A percentile compares a stretch with the other conserved stretches of the same genome.
These are phyloP conservation scores for Discostella stelligera DNA, from an alignment of 352 stramenopile genomes.

Conservation along the genomic window DNA sequence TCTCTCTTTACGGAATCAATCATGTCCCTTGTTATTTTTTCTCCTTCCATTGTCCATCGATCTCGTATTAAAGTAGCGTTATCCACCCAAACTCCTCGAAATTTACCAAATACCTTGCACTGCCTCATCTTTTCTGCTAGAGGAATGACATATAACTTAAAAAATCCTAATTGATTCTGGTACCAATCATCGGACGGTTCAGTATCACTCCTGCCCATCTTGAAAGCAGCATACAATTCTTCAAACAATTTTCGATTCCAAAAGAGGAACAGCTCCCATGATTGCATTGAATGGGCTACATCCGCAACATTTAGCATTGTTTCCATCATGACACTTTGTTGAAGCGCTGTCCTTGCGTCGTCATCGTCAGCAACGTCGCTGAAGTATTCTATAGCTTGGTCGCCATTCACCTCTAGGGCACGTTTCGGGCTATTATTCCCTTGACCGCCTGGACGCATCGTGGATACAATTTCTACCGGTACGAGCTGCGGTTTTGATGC, in stretches of 20 bases:
- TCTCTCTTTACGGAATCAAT: conserved; percentile 18
- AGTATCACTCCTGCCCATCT: conserved; percentile 42
- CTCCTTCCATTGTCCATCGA: conserved; percentile 67
- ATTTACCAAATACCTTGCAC: conserved; percentile 66
- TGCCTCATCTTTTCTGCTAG: conserved; percentile 67
- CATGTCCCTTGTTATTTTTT: conserved; percentile 41
- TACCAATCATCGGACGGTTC: conserved; percentile 71
- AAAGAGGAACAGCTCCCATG: conserved; percentile 71
- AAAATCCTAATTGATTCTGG: conserved; percentile 78
- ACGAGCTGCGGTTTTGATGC: conserved; percentile 34
- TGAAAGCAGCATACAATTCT: conserved; percentile 62
- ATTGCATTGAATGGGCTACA: conserved; percentile 75
- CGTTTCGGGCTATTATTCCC: conserved; percentile 11
- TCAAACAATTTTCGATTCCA: conserved; percentile 72
- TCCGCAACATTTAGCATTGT: conserved; percentile 71
- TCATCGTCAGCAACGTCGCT: conserved; percentile 8
- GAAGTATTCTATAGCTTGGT: conserved; percentile 40
- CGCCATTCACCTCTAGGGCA: conserved; percentile 26
- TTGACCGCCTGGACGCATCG: not conserved
- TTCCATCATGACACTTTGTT: conserved; percentile 74
- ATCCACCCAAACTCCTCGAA: conserved; percentile 41
- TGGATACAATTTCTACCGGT: conserved; percentile 25
- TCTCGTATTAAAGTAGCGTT: conserved; percentile 58
- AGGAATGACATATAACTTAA: conserved; percentile 73
- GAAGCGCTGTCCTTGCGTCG: conserved; percentile 41